Conservation (phyloP, 768 basidiomycete species). For the Erythrobasidium yunnanense region DNA sequence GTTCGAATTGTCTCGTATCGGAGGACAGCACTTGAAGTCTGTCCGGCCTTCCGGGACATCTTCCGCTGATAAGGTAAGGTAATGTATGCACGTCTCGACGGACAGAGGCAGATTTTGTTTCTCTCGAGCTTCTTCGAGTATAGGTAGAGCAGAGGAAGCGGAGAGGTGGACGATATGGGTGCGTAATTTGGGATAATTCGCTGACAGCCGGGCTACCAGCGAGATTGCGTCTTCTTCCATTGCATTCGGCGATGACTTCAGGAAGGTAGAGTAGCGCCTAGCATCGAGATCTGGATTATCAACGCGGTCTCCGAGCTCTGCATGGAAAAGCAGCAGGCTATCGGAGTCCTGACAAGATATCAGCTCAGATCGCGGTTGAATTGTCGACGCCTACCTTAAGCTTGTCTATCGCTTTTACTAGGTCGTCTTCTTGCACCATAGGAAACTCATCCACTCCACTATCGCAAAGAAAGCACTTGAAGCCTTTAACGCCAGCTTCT, state of each 20-base stretch:
- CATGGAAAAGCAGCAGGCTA: constrained; percentile 78
- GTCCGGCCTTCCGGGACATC: constrained; percentile 63
- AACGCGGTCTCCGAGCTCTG: constrained; percentile 53
- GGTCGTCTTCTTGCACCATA: constrained; percentile 60
- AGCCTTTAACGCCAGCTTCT: constrained; percentile 73
- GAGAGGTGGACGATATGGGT: constrained; percentile 95
- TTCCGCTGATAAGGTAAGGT: constrained; percentile 66
- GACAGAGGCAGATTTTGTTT: constrained; percentile 57
- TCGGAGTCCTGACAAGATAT: constrained; percentile 49
- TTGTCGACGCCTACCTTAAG: constrained; percentile 51
- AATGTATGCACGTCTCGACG: constrained; percentile 97
- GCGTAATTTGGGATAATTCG: constrained; percentile 55
- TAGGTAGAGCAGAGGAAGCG: constrained; percentile 65
- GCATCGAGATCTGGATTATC: constrained; percentile 43
- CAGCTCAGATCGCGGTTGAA: background rate
- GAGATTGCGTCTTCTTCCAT: constrained; percentile 73
- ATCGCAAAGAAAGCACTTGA: constrained; percentile 93
- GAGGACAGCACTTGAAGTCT: constrained; percentile 93
- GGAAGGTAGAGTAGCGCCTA: constrained; percentile 63
- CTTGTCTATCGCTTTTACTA: constrained; percentile 58
- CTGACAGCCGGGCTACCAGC: constrained; percentile 59
- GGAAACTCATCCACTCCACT: constrained; percentile 98
- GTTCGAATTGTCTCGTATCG: constrained; percentile 66
- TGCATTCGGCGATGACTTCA: constrained; percentile 66
- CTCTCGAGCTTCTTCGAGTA: constrained; percentile 58